Conservation (phyloP, 192 early-diverging fungal genomes). For the Backusella morwellensis region DNA sequence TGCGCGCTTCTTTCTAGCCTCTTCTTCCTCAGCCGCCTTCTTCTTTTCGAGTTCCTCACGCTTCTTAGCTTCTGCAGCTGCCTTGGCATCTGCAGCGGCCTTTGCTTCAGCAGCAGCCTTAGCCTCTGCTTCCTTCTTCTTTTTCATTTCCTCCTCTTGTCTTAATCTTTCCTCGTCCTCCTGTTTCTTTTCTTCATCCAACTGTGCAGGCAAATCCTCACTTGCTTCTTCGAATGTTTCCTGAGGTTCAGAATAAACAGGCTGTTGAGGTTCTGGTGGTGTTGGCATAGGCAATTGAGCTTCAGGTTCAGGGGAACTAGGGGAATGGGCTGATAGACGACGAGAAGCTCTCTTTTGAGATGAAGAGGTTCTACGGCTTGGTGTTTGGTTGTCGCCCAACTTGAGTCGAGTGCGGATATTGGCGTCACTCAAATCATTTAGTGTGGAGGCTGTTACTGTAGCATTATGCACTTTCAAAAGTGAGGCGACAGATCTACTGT, state of each 20-base stretch:
- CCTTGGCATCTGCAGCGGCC: conserved; percentile 3
- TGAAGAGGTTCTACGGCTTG: conserved; percentile 3
- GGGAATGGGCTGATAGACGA: conserved; percentile 1
- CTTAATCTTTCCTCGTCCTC: conserved; percentile 15
- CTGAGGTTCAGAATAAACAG: background rate
- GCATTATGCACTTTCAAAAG: conserved; percentile 47
- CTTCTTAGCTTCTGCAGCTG: conserved; percentile 1
- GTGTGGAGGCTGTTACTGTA: conserved; percentile 31
- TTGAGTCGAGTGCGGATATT: conserved; percentile 35
- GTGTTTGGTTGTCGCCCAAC: conserved; percentile 17
- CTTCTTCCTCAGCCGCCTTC: conserved; percentile 47
- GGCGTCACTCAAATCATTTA: conserved; percentile 33
- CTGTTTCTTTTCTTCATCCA: conserved; percentile 25
- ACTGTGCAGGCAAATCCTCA: background rate
- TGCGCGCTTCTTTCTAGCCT: conserved; percentile 23
- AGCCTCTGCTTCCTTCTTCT: background rate
- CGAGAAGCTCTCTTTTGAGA: conserved; percentile 15
- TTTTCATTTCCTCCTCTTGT: conserved; percentile 38
- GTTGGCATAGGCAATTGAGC: background rate
- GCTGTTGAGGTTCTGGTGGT: background rate
- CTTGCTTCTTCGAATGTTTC: conserved; percentile 4
- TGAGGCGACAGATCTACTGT: conserved; percentile 57
- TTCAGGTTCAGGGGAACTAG: background rate
- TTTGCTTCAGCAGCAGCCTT: conserved; percentile 2
- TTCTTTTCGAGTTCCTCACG: background rate